These are phyloP conservation scores for Microdochium nivale DNA, from an alignment of 2,329 filamentous ascomycete species.

Conservation along the genomic window DNA sequence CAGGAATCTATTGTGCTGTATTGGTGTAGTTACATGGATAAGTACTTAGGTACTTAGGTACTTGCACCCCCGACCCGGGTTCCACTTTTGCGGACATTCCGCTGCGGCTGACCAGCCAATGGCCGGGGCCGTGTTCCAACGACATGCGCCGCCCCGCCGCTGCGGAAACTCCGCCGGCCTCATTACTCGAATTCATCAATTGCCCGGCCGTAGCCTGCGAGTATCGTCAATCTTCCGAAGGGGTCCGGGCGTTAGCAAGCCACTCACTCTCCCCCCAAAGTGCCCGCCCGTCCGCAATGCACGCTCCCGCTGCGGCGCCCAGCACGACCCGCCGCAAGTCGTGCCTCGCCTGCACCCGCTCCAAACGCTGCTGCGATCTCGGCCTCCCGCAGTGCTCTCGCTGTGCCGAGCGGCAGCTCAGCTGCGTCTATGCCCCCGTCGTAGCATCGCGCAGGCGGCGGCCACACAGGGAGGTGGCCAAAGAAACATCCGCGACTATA, in stretches of 20 bases:
- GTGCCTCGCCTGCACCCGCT: conserved; percentile 45
- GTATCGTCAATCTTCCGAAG: too few species aligned
- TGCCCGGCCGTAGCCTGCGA: too few species aligned
- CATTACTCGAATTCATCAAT: too few species aligned
- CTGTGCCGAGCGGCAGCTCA: conserved; percentile 36
- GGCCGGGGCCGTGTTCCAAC: neutral
- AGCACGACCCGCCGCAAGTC: conserved; percentile 39
- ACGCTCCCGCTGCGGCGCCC: neutral
- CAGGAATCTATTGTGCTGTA: too few species aligned
- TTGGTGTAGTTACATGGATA: too few species aligned
- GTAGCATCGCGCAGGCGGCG: neutral
- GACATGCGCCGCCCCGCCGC: neutral
- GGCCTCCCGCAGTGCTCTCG: conserved; percentile 41
- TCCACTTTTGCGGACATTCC: neutral
- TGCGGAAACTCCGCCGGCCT: neutral
- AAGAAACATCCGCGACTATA: neutral
- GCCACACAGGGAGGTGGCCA: too few species aligned
- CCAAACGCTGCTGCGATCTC: conserved; percentile 49
- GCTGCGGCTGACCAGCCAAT: neutral
- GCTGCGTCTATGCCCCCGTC: conserved; percentile 35
- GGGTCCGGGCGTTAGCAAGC: too few species aligned
- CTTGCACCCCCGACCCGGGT: too few species aligned
- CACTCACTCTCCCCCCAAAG: neutral
- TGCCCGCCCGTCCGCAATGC: neutral
- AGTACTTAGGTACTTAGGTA: too few species aligned